Evolutionary conservation across 2,329 filamentous ascomycete species (phyloP).

Genomic region (Xylaria sp.): DNA sequence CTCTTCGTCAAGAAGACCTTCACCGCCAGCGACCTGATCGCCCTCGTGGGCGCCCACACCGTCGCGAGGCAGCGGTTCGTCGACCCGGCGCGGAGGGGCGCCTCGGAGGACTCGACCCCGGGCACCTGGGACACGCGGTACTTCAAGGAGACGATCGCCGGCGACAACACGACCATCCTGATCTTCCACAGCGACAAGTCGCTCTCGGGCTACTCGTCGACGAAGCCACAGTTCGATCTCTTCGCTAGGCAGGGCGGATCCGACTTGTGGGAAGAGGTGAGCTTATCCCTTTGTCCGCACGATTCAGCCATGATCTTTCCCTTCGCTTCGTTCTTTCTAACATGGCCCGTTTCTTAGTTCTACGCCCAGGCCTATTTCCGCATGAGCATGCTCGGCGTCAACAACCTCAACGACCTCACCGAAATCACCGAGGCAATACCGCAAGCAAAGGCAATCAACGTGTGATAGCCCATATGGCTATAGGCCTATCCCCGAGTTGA

Average conservation of each 20-base stretch:
- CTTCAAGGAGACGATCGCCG: conserved; percentile 46
- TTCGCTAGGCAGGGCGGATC: conserved; percentile 30
- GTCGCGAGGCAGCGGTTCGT: conserved; percentile 51
- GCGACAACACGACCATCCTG: conserved; percentile 36
- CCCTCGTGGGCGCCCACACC: conserved; percentile 58
- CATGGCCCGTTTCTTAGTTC: conserved; percentile 20
- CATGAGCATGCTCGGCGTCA: conserved; percentile 47
- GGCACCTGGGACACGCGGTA: conserved; percentile 54
- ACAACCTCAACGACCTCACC: conserved; percentile 48
- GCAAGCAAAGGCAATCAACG: conserved; percentile 18
- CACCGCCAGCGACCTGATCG: conserved; percentile 51
- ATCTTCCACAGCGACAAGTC: conserved; percentile 38
- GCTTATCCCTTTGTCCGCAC: conserved; percentile 6
- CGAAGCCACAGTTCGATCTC: conserved; percentile 25
- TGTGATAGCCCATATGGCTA: neutral
- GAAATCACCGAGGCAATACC: conserved; percentile 47
- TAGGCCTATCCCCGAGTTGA: too few species aligned
- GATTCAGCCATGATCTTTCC: neutral
- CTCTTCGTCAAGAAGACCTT: conserved; percentile 56
- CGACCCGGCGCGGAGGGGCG: conserved; percentile 41
- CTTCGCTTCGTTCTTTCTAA: neutral
- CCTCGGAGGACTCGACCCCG: conserved; percentile 51
- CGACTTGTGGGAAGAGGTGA: conserved; percentile 30
- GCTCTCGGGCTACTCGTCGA: conserved; percentile 27
- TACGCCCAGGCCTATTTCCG: conserved; percentile 48